Conservation (phyloP, 257 asterid species). For the Solanum megistacrolobum region DNA sequence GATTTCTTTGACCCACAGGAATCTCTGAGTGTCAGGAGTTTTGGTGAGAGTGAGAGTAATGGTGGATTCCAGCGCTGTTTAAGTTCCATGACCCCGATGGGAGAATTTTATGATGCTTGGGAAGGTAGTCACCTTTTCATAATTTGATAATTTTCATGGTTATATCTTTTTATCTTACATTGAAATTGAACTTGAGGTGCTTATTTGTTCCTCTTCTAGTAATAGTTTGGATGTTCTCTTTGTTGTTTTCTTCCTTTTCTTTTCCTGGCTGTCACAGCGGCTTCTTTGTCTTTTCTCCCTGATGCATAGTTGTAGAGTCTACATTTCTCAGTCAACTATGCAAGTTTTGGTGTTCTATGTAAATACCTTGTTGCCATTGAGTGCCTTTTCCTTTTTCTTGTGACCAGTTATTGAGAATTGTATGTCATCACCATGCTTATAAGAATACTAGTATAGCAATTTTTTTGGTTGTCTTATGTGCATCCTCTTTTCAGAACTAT, state of each 20-base stretch:
- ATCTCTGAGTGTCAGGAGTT: slow-evolving; percentile 47
- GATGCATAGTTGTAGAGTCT: not conserved
- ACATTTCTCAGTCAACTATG: not conserved
- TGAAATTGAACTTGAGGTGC: not conserved
- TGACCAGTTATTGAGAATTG: not conserved
- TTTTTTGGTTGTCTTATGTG: slow-evolving; percentile 8
- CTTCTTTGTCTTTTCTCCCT: not conserved
- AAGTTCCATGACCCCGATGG: slow-evolving; percentile 36
- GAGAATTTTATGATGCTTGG: slow-evolving; percentile 97
- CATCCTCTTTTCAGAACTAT: slow-evolving; percentile 53
- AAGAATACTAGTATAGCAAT: not conserved
- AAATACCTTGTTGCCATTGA: not conserved
- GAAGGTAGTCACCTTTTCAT: slow-evolving; percentile 52
- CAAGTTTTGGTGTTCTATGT: not conserved
- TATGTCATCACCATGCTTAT: not conserved
- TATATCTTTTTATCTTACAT: not conserved
- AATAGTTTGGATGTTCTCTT: not conserved
- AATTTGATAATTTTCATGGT: not conserved
- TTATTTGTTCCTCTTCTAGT: not conserved
- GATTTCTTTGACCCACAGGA: slow-evolving; percentile 57
- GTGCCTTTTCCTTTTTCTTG: not conserved
- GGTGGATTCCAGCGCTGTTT: slow-evolving; percentile 32
- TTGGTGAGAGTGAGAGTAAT: slow-evolving; percentile 45
- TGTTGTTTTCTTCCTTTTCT: not conserved
- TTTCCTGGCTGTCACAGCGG: not conserved